Evolutionary conservation across 2,329 filamentous ascomycete species (phyloP), one percentile per base, ranked within the genome.

Genomic region (Nemania abortiva): DNA sequence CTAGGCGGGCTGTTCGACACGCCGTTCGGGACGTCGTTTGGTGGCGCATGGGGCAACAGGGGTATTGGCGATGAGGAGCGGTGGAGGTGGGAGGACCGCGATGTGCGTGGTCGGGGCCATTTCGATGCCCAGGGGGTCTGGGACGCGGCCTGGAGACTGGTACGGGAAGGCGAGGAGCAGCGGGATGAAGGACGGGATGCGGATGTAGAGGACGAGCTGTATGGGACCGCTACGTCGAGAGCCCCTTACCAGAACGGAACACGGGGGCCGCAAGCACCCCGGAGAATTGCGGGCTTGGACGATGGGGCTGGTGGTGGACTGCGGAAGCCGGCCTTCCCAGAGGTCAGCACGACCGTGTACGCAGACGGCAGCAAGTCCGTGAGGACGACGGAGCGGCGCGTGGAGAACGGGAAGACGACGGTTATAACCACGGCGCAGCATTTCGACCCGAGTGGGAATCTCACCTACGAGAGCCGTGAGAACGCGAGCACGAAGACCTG

Each of bases 361-460:
- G 57, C 71, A 2, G 74, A 74, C 55, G 77, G 77, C 2, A 75
- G 73, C 42, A 77, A 70, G 64, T 66, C 66, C 2, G 50, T 75
- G 7, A 70, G 63, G 24, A 74, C 69, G 5, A 64, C 70, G 4
- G 63, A 69, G 65, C 71, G 60, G 3, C 54, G 31, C 22, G 66
- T 47, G 18, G n/a, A 22, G 2, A 60, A 70, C 18, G 70, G 71
- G 6, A 68, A 58, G 22, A 68, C 64, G 0, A 60, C 71, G 50
- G 49, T 66, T 20, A 73, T 56, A 1, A 75, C 69, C 2, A 72
- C 63, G 9, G 72, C 58, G 39, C 50, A 70, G 34, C 63, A 49
- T 5, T 76, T 64, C 49, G 71, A 77, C 42, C 60, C 71, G 3
- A 31, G 72, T n/a, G 76, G 75, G 27, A 74, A 74, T 15, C 55